Conservation (phyloP, 148 eudicot genomes). For the Camellia sinensis region DNA sequence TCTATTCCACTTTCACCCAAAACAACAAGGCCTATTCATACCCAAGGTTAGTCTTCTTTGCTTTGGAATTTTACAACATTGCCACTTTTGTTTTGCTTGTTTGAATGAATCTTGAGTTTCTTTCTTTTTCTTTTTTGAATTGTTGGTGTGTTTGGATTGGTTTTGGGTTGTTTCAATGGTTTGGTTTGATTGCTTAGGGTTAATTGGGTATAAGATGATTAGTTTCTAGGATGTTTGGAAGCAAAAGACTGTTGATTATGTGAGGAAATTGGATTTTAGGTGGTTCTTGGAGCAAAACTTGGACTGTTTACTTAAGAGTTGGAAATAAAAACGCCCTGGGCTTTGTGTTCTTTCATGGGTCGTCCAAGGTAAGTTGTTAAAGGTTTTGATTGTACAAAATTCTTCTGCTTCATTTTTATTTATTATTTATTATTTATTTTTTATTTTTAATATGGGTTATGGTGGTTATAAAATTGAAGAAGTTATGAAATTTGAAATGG, state of each 20-base stretch:
- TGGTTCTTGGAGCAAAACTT: conserved; percentile 16
- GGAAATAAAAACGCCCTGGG: conserved; percentile 3
- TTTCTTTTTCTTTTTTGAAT: neutral
- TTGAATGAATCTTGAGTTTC: neutral
- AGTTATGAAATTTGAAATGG: too few relatives aligned
- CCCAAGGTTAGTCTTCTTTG: conserved; percentile 10
- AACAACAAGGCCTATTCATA: neutral
- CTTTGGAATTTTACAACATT: neutral
- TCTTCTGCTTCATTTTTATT: neutral
- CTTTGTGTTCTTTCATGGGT: conserved; percentile 10
- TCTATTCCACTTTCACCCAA: neutral
- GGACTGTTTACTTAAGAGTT: conserved; percentile 8
- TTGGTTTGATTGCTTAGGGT: neutral
- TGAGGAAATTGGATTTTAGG: conserved; percentile 16
- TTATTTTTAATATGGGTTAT: neutral
- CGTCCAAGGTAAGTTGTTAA: conserved; percentile 9
- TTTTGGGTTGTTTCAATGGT: neutral
- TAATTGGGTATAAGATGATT: neutral
- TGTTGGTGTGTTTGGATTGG: neutral
- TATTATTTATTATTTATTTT: neutral
- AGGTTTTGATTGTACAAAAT: conserved; percentile 9
- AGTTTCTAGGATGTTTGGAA: conserved; percentile 14
- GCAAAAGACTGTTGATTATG: conserved; percentile 9
- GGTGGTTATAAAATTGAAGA: too few relatives aligned
- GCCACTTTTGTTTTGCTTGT: neutral